Evolutionary conservation across 2,329 filamentous ascomycete species (phyloP).

Genomic region (Aspergillus sp.): DNA sequence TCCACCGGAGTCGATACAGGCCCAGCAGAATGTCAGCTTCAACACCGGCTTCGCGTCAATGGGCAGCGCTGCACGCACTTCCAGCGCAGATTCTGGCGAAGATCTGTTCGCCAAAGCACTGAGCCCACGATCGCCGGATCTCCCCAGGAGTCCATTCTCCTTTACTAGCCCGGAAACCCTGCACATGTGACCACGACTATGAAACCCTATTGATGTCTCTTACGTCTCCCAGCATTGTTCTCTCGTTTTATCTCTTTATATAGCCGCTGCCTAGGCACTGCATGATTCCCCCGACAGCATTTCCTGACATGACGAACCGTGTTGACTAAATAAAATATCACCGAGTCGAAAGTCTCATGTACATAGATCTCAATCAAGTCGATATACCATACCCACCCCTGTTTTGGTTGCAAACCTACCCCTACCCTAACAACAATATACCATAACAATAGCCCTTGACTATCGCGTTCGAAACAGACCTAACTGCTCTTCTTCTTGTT

Average conservation of each 20-base stretch:
- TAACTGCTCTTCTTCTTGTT: constrained; percentile 30
- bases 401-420: neutral
- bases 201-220: constrained; percentile 4
- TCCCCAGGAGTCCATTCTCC: constrained; percentile 80
- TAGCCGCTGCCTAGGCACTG: constrained; percentile 7
- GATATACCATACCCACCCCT: constrained; percentile 12
- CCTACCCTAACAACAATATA: neutral
- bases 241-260: constrained; percentile 2
- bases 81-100: constrained; percentile 65
- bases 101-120: constrained; percentile 86
- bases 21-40: constrained; percentile 35
- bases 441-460: neutral
- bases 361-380: constrained; percentile 20
- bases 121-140: constrained; percentile 83
- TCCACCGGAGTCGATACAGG: constrained; percentile 45
- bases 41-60: constrained; percentile 37
- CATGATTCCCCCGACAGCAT: constrained; percentile 21
- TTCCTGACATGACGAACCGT: constrained; percentile 12
- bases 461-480: neutral
- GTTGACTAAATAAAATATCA: constrained; percentile 17
- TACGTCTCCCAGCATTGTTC: constrained; percentile 3
- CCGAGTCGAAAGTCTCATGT: constrained; percentile 21
- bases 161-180: constrained; percentile 47
- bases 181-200: constrained; percentile 20
- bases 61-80: constrained; percentile 38